Conservation (phyloP, 352 stramenopile species). For the Globisporangium nunn region DNA sequence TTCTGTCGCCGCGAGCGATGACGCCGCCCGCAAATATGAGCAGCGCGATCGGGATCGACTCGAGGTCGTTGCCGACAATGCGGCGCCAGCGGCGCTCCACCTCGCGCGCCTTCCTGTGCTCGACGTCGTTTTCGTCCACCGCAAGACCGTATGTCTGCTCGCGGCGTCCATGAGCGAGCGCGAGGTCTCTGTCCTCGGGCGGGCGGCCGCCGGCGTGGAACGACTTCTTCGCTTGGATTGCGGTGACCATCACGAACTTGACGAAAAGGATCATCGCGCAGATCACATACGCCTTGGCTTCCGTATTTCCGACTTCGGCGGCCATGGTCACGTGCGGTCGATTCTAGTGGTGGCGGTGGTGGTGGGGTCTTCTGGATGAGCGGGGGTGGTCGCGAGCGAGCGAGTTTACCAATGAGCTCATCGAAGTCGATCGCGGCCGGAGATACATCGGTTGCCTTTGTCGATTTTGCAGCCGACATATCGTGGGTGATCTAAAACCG, state of each 20-base stretch:
- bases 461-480: too few relatives aligned
- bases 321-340: too few relatives aligned
- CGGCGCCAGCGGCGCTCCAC: slow-evolving; percentile 37
- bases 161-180: slow-evolving; percentile 14
- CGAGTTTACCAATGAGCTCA: too few relatives aligned
- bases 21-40: slow-evolving; percentile 40
- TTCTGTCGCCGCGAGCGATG: slow-evolving; percentile 24
- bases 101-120: slow-evolving; percentile 22
- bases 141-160: slow-evolving; percentile 32
- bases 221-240: slow-evolving; percentile 47
- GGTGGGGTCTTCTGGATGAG: too few relatives aligned
- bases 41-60: slow-evolving; percentile 50
- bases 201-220: slow-evolving; percentile 39
- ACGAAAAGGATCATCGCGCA: slow-evolving; percentile 57
- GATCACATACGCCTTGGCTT: slow-evolving; percentile 43
- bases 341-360: too few relatives aligned
- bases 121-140: slow-evolving; percentile 15
- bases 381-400: too few relatives aligned
- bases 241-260: slow-evolving; percentile 60
- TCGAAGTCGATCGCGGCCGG: too few relatives aligned
- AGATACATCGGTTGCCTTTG: too few relatives aligned
- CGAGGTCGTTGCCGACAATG: slow-evolving; percentile 55
- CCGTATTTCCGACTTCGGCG: too few relatives aligned
- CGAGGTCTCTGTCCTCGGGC: slow-evolving; percentile 42
- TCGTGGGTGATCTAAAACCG: too few relatives aligned